These are phyloP conservation scores for Tulasnella sp. DNA, from an alignment of 768 basidiomycete species.

Conservation along the genomic window DNA sequence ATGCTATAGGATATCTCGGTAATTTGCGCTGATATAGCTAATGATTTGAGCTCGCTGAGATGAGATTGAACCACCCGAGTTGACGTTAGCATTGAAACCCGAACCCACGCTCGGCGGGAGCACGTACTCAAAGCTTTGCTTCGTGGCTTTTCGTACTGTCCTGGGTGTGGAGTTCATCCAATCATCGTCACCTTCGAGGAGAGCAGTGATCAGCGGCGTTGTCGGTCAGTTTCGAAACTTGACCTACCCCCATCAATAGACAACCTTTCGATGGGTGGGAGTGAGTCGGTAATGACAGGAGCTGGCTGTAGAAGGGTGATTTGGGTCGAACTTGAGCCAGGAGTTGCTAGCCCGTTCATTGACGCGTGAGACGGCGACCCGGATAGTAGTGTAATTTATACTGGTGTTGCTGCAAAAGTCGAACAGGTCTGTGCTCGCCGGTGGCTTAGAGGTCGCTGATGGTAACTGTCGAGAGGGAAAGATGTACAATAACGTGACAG, in stretches of 20 bases:
- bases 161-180: conserved; percentile 2
- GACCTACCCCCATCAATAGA: neutral
- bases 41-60: conserved; percentile 55
- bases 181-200: neutral
- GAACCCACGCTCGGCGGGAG: too few relatives aligned
- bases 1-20: conserved; percentile 78
- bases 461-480: too few relatives aligned
- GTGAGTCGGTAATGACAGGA: neutral
- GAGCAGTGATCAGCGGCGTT: neutral
- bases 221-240: neutral
- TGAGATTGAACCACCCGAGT: neutral
- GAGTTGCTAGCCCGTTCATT: neutral
- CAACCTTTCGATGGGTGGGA: neutral
- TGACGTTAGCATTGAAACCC: neutral
- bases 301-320: neutral
- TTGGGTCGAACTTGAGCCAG: neutral
- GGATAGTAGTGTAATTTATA: neutral
- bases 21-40: conserved; percentile 73
- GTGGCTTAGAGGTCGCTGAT: too few relatives aligned
- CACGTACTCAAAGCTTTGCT: conserved; percentile 16
- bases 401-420: neutral
- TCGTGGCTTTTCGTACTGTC: conserved; percentile 4
- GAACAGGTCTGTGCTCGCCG: too few relatives aligned
- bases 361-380: neutral
- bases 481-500: too few relatives aligned